Conservation (phyloP, 768 basidiomycete genomes). For the Pisolithus orientalis region DNA sequence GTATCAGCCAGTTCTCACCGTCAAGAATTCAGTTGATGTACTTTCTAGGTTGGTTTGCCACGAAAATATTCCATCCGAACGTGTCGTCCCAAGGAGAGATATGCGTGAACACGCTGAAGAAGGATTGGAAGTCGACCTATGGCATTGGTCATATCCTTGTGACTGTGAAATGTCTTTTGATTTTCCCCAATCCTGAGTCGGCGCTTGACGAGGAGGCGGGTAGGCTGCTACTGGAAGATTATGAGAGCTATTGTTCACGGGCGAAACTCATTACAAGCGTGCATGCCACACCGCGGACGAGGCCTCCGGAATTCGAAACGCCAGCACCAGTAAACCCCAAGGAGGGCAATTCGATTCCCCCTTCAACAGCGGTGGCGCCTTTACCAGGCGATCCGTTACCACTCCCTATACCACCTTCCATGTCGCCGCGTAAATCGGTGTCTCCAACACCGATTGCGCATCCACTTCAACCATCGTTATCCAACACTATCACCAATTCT, state of each 20-base stretch:
- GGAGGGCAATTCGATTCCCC: conserved; percentile 8
- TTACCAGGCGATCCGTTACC: conserved; percentile 17
- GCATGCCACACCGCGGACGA: conserved; percentile 77
- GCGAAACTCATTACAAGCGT: conserved; percentile 87
- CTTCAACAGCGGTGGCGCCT: conserved; percentile 13
- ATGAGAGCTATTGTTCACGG: conserved; percentile 79
- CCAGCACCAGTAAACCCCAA: conserved; percentile 28
- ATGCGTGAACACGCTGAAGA: conserved; percentile 95
- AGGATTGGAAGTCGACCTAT: conserved; percentile 91
- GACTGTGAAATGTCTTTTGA: conserved; percentile 91
- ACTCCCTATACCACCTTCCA: conserved; percentile 36
- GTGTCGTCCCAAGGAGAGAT: conserved; percentile 88
- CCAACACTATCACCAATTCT: conserved; percentile 37
- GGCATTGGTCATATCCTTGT: conserved; percentile 89
- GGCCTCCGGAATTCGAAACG: conserved; percentile 66
- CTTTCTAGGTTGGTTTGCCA: conserved; percentile 72
- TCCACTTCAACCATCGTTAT: conserved; percentile 28
- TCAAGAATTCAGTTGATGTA: conserved; percentile 3
- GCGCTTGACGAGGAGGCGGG: conserved; percentile 96
- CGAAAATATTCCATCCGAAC: conserved; percentile 97
- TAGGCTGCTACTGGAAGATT: conserved; percentile 84
- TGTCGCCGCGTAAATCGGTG: conserved; percentile 36
- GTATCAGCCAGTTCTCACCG: conserved; percentile 15
- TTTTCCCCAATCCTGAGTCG: conserved; percentile 95
- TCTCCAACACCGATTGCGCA: conserved; percentile 37